phyloP scores from a whole-genome alignment of 2,329 filamentous ascomycete genomes.

The Dactylellina haptotyla region DNA sequence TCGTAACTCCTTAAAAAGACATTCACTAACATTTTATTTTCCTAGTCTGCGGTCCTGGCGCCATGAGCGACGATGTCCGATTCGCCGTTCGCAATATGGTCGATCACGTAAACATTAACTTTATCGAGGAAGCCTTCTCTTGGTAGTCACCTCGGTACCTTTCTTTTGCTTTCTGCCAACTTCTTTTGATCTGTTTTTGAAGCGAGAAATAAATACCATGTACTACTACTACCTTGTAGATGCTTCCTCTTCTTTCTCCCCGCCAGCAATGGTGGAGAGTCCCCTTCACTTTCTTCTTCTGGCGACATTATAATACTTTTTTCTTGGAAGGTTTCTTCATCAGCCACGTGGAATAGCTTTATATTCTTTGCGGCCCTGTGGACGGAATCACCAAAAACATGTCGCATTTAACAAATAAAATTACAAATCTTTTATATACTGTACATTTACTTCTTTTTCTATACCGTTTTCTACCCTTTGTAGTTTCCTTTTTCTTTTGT shows the following conservation, averaged over 20 bases:
- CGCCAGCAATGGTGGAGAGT: background rate
- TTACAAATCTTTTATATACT: background rate
- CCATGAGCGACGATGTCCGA: slow-evolving; percentile 78
- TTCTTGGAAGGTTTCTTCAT: background rate
- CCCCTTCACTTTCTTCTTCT: background rate
- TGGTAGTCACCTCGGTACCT: slow-evolving; percentile 52
- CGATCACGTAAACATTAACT: slow-evolving; percentile 72
- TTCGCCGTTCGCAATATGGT: slow-evolving; percentile 74
- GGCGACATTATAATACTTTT: slow-evolving; percentile 13
- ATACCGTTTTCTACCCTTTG: background rate
- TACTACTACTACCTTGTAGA: slow-evolving; percentile 33
- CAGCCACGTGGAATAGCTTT: background rate
- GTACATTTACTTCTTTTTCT: background rate
- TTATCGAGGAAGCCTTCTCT: slow-evolving; percentile 80
- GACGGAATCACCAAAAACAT: background rate
- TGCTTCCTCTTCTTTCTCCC: background rate
- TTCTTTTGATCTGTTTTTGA: slow-evolving; percentile 9
- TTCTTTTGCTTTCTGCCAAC: background rate
- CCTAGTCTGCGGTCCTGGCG: slow-evolving; percentile 76
- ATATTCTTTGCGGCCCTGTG: background rate
- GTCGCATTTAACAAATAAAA: background rate
- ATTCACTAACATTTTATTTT: slow-evolving; percentile 14
- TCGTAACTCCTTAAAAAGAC: background rate
- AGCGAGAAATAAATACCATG: slow-evolving; percentile 31
- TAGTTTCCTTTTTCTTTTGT: background rate